Evolutionary conservation across 176 grass and related monocot genomes (phyloP), one percentile per base, ranked within the genome.

Genomic region (Pharus latifolius): DNA sequence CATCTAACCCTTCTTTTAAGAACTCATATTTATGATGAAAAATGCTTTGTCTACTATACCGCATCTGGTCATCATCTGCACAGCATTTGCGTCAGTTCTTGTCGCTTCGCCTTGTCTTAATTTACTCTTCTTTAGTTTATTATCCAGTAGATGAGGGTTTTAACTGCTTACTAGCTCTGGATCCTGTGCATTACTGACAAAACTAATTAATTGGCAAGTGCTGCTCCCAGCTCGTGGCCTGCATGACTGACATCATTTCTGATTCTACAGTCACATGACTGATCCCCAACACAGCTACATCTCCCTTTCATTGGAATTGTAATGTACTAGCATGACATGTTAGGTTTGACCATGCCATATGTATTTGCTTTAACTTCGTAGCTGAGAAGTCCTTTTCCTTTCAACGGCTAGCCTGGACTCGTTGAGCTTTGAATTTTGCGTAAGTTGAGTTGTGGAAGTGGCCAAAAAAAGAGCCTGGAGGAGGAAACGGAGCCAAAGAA

Each of bases 381-480:
- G 59, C 40, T 7, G 37, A 37, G 37, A 56, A 8, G 67, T 51
- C 45, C 0, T 33, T 73, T 67, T 84, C 67, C 18, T 42, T 60
- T 79, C 68, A 79, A 78, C 82, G 67, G 75, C 74, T 84, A 78
- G 44, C 60, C 72, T 47, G 50, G 58, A 14, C 20, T n/a, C 47
- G 44, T 40, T 63, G 42, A 48, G 60, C 59, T 4, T 18, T 15
- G 17, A 63, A 24, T 11, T 56, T 29, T 56, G 12, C 13, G 35
- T 1, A 42, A 4, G 32, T 33, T 3, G 25, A 24, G 38, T 1
- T 3, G 30, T 5, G 33, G 51, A 73, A 53, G 45, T 10, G 75
- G 59, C 82, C 82, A 79, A 85, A 54, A 18, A 33, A 85, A 80
- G 62, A 69, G 69, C 69, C 12, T 53, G 75, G 53, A 67, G 27